Evolutionary conservation across 257 asterid genomes (phyloP), one percentile per base, ranked within the genome.

Genomic region (Orobanche coerulescens): DNA sequence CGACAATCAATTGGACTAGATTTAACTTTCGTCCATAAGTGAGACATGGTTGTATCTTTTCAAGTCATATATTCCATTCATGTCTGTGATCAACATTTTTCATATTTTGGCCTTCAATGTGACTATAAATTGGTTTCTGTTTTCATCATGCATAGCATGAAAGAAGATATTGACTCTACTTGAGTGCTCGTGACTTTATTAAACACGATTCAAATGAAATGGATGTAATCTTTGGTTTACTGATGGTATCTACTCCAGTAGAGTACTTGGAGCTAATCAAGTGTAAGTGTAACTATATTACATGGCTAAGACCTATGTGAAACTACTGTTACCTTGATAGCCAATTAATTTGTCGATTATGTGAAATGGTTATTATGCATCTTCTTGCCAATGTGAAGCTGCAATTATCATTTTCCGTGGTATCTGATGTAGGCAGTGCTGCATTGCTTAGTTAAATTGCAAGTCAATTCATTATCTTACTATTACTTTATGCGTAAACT

Each of bases 61-160:
- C 48, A 62, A 30, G 67, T 26, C 18, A 2, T 52, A 1, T 4
- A 14, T 24, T 26, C 1, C 58, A 4, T 16, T 16, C 51, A 44
- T 3, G 24, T 39, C 8, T 42, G 36, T 18, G 33, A 20, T 23
- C 12, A 30, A 22, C 50, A 36, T 43, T 19, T n/a, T 12, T 20
- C 20, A 7, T 24, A 4, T 59, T 20, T 3, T 13, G 22, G 12
- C 50, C 47, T 56, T 60, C 16, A 26, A 20, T 39, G 18, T 60
- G 40, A 25, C 53, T 60, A 14, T 34, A 59, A 20, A 37, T 24
- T 19, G 2, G n/a, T n/a, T 58, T 58, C 65, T 26, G 42, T 60
- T 39, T 14, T 42, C 37, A 6, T 59, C 31, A 26, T 25, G 39
- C 13, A 6, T 46, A 19, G 54, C 30, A 48, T 48, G 54, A 48